These are phyloP conservation scores for Tuctoria greenei DNA, from an alignment of 176 grass and related monocot genomes.

Conservation along the genomic window DNA sequence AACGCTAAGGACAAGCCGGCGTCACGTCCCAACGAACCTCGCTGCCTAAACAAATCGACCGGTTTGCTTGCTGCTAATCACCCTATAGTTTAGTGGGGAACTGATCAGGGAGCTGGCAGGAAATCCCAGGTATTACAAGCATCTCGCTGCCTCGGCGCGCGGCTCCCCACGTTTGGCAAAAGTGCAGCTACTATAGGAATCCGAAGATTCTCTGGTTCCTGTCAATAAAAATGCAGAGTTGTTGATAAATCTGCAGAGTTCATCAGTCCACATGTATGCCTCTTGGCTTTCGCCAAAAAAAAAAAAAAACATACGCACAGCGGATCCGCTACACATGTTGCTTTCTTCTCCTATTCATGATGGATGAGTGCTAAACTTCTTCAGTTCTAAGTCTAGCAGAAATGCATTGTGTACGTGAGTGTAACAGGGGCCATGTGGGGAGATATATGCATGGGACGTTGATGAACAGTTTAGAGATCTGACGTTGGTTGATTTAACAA, in stretches of 20 bases:
- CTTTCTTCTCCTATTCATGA: neutral
- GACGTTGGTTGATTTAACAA: slow-evolving; percentile 1
- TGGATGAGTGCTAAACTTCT: neutral
- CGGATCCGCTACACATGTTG: neutral
- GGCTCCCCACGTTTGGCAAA: slow-evolving; percentile 25
- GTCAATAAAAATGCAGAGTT: slow-evolving; percentile 10
- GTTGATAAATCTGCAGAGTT: slow-evolving; percentile 6
- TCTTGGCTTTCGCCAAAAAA: neutral
- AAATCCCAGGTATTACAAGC: neutral
- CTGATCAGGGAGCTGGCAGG: neutral
- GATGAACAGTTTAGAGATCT: neutral
- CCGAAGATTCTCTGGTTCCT: slow-evolving; percentile 11
- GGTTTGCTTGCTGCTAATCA: neutral
- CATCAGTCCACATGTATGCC: neutral
- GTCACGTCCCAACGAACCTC: slow-evolving; percentile 37
- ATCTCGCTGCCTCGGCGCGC: no score
- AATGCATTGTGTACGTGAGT: neutral
- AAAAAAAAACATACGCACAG: neutral
- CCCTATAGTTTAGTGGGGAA: neutral
- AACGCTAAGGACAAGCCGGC: slow-evolving; percentile 37
- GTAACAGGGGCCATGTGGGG: neutral
- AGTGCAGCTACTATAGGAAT: neutral
- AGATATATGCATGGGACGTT: neutral
- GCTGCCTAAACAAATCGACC: slow-evolving; percentile 2
- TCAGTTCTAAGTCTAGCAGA: slow-evolving; percentile 5